Base-by-base conservation (phyloP, 805 yeast species). In the Saccharomyces paradoxus region DNA sequence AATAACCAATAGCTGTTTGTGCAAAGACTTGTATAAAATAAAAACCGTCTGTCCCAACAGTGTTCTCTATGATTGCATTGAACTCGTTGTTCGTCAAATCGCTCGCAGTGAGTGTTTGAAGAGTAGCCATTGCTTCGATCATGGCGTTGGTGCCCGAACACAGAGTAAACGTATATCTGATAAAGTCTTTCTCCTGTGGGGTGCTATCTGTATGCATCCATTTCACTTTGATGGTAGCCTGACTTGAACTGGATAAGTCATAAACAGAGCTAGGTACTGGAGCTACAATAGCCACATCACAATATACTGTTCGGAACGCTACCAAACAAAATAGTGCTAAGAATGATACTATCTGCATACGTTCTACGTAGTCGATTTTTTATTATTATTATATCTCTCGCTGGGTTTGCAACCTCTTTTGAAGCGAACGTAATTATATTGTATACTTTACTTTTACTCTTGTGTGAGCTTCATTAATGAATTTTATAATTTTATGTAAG, bases 11-110 rank as follows among this genome's bases (percentile, higher is more conserved):
- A 2, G 70, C 59, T 1, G 69, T 56, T 9, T 61, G 55, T 1
- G 89, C 80, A 58, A 78, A 79, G 29, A 89, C 68, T 72, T 91
- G 97, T 57, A 91, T 65, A 68, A 74, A 87, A 69, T 82, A 92
- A 50, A 67, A 60, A 41, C 97, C 98, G 63, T 77, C 68, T 1
- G 80, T 77, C 30, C 83, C 88, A 13, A 67, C 67, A 28, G 70
- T 58, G 3, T 80, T 71, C 13, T 73, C 72, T 48, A 83, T 64
- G 0, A 66, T 41, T 0, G 83, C 80, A 0, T 73, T 63, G 60
- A 77, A 66, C 4, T 69, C 54, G 55, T 65, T 58, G 32, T 61
- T 71, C 9, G 69, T 56, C 1, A 79, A 52, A 13, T 70, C 65
- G 8, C 64, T 27, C 1, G 75, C 64, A 3, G 74, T 46, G 1